Base-by-base conservation (phyloP, 2,329 filamentous ascomycete species). In the Calonectria montana region DNA sequence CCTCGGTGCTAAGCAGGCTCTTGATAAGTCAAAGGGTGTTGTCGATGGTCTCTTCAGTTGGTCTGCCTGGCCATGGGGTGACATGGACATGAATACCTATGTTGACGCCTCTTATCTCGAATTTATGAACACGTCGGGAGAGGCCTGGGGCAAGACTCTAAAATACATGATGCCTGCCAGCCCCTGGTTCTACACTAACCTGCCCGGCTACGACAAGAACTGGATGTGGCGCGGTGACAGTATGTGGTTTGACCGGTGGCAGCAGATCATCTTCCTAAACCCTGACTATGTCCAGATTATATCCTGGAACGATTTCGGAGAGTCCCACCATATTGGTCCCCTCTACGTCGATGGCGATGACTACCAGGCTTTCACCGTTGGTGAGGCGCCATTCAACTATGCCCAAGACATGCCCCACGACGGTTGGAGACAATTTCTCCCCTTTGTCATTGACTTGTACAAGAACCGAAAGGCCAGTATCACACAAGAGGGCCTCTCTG, bases 1-100 rank as follows among this genome's bases (percentile, higher is more conserved):
- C 15, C 67, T 70, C 3, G 67, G 67, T 39, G 67, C 67, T 6
- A 70, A 66, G 23, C 43, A 45, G 15, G 67, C 67, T 13, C 50
- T 61, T 6, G 55, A 59, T 21, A 23, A 41, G 21, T 55, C 61
- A 3, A 12, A 29, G 2, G 67, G 48, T 16, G 50, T 70, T 31
- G 62, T 66, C 3, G 62, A 66, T 29, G 67, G 67, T 63, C 50
- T 70, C 25, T 65, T 66, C 21, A 70, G 62, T 29, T 70, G 67
- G 67, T 65, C 62, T n/a, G 43, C 67, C 9, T 69, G 67, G 67
- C 61, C 67, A 27, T 69, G 67, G 67, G 67, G 67, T 13, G 8
- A 57, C 50, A 61, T 27, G 45, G 62, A 59, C 15, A 70, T 70
- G 61, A 57, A 70, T 50, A 70, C 61, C 10, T 65, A 65, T 18